Conservation (phyloP, 2,329 filamentous ascomycete genomes). For the Talaromyces sp. region DNA sequence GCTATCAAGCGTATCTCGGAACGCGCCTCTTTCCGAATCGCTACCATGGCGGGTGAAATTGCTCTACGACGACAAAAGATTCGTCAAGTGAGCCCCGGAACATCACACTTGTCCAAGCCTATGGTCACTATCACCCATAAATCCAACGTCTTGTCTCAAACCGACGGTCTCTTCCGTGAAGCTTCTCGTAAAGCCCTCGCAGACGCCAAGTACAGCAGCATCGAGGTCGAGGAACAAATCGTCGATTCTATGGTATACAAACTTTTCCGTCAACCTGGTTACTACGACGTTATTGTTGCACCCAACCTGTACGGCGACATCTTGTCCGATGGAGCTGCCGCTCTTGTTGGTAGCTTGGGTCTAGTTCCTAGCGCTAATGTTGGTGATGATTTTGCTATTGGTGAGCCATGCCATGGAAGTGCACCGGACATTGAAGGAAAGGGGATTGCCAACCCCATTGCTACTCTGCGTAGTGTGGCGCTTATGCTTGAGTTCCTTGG, state of each 20-base stretch:
- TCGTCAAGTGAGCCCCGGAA: constrained; percentile 51
- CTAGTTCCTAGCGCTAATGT: constrained; percentile 95
- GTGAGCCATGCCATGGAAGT: constrained; percentile 94
- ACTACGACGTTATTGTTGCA: constrained; percentile 96
- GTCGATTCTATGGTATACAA: constrained; percentile 99
- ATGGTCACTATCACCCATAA: constrained; percentile 98
- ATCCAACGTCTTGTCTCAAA: constrained; percentile 93
- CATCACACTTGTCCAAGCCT: constrained; percentile 55
- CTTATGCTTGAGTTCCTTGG: constrained; percentile 96
- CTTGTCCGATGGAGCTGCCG: constrained; percentile 88
- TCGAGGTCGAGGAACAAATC: constrained; percentile 90
- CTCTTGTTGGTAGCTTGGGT: constrained; percentile 84
- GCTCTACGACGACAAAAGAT: constrained; percentile 80
- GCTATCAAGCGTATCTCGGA: constrained; percentile 96
- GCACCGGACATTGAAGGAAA: constrained; percentile 93
- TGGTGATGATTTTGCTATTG: constrained; percentile 88
- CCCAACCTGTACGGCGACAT: constrained; percentile 98
- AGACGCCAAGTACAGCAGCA: constrained; percentile 55
- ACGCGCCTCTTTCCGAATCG: constrained; percentile 77
- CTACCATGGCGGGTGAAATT: constrained; percentile 90
- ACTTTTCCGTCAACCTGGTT: constrained; percentile 90
- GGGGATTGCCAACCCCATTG: constrained; percentile 93
- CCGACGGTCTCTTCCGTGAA: constrained; percentile 88
- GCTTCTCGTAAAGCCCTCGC: constrained; percentile 70
- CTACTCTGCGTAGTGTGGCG: constrained; percentile 82